These are phyloP conservation scores for Mediolabrus comicus DNA, from an alignment of 108 stramenopile genomes.

Conservation along the genomic window DNA sequence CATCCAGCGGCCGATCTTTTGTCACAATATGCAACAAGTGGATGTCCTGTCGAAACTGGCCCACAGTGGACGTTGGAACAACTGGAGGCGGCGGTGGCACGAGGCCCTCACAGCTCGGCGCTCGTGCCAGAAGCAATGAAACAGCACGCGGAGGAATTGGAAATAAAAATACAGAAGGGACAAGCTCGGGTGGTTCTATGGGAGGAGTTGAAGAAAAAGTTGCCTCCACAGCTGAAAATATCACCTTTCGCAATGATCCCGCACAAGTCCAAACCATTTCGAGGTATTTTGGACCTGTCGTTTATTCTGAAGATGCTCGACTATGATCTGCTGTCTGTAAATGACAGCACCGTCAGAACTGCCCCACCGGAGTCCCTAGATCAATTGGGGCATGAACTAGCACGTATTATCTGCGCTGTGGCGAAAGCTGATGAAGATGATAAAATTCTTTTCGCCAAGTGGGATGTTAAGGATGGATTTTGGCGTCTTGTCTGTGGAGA, in stretches of 20 bases:
- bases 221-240: slow-evolving; percentile 2
- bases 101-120: slow-evolving; percentile 22
- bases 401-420: slow-evolving; percentile 8
- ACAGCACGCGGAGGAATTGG: neutral
- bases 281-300: slow-evolving; percentile 9
- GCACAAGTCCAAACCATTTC: slow-evolving; percentile 4
- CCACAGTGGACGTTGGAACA: slow-evolving; percentile 2
- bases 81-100: slow-evolving; percentile 8
- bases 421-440: neutral
- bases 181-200: slow-evolving; percentile 5
- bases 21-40: neutral
- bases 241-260: slow-evolving; percentile 19
- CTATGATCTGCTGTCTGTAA: neutral
- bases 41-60: slow-evolving; percentile 15
- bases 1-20: slow-evolving; percentile 10
- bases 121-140: neutral
- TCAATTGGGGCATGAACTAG: slow-evolving; percentile 5
- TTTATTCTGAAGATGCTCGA: neutral
- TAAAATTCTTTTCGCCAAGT: slow-evolving; percentile 19
- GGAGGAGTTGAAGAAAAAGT: slow-evolving; percentile 6
- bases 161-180: neutral
- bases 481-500: slow-evolving; percentile 13
- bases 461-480: slow-evolving; percentile 31
- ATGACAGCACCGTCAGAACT: neutral
- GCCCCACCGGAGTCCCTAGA: slow-evolving; percentile 6